Percentiles rank a stretch among this genome's conserved stretches.
These are phyloP conservation scores for Spiromyces aspiralis DNA, from an alignment of 371 early-diverging fungal genomes.

Conservation along the genomic window DNA sequence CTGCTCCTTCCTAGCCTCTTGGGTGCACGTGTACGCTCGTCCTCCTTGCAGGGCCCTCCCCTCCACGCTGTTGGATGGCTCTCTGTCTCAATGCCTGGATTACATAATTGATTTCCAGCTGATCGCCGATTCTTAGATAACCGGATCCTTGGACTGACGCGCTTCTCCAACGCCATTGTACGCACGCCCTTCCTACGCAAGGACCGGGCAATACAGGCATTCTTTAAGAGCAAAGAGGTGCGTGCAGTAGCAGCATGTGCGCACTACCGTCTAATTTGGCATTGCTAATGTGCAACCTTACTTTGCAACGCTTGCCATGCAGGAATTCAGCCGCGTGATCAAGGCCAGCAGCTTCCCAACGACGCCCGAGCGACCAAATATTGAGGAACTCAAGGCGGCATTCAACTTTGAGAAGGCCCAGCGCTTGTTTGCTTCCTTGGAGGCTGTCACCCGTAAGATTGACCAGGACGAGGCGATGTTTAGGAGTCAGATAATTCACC, in stretches of 20 bases:
- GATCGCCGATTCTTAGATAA: conserved; percentile 31
- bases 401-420: conserved; percentile 13
- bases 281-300: too few species aligned
- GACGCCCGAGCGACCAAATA: conserved; percentile 19
- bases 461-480: conserved; percentile 22
- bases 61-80: too few species aligned
- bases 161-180: conserved; percentile 23
- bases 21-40: too few species aligned
- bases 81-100: too few species aligned
- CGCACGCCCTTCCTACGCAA: conserved; percentile 25
- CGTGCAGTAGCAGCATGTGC: too few species aligned
- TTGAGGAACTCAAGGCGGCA: conserved; percentile 11
- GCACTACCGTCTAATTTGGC: too few species aligned
- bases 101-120: conserved; percentile 17
- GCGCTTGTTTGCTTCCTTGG: conserved; percentile 18
- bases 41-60: too few species aligned
- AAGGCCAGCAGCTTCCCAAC: conserved; percentile 19
- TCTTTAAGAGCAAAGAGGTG: conserved; percentile 24
- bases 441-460: conserved; percentile 17
- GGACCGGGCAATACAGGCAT: conserved; percentile 23
- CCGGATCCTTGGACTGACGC: conserved; percentile 27
- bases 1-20: too few species aligned
- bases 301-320: background rate
- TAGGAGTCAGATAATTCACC: conserved; percentile 19
- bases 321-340: conserved; percentile 21